These are phyloP conservation scores for Hypoxylon sp. DNA, from an alignment of 2,329 filamentous ascomycete species.

Conservation along the genomic window DNA sequence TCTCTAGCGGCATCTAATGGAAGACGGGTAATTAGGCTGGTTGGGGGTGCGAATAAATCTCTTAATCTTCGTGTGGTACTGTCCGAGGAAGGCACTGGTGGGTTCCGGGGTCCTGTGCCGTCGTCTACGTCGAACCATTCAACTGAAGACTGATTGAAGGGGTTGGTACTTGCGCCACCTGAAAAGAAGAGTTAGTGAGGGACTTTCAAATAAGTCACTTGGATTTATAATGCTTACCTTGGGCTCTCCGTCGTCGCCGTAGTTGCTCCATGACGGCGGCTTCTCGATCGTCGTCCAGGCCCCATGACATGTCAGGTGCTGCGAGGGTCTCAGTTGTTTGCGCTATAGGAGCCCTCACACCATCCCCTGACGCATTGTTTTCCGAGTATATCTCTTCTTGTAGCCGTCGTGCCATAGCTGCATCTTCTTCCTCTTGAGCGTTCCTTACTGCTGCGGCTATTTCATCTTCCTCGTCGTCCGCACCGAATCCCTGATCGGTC, in stretches of 20 bases:
- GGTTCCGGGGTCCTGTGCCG: slow-evolving; percentile 53
- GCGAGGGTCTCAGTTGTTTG: slow-evolving; percentile 93
- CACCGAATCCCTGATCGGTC: slow-evolving; percentile 55
- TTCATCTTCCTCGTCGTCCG: slow-evolving; percentile 56
- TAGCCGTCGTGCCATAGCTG: slow-evolving; percentile 89
- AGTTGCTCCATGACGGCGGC: slow-evolving; percentile 77
- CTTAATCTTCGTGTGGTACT: slow-evolving; percentile 83
- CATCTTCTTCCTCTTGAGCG: slow-evolving; percentile 85
- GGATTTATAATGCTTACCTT: slow-evolving; percentile 44
- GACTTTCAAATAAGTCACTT: too few species aligned
- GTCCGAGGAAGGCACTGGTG: slow-evolving; percentile 63
- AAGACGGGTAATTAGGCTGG: slow-evolving; percentile 85
- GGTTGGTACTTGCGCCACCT: slow-evolving; percentile 48
- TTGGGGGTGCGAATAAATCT: slow-evolving; percentile 92
- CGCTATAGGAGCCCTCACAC: slow-evolving; percentile 89
- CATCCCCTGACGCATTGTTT: slow-evolving; percentile 59
- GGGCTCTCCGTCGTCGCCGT: slow-evolving; percentile 60
- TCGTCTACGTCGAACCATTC: slow-evolving; percentile 55
- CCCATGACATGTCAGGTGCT: slow-evolving; percentile 72
- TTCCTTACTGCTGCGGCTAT: slow-evolving; percentile 61
- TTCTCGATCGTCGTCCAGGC: slow-evolving; percentile 68
- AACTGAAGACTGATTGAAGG: slow-evolving; percentile 52
- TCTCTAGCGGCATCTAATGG: slow-evolving; percentile 89
- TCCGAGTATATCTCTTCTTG: slow-evolving; percentile 88
- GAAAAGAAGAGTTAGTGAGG: slow-evolving; percentile 22